phyloP scores from a whole-genome alignment of 352 stramenopile genomes.

The Blastocystis sp. region DNA sequence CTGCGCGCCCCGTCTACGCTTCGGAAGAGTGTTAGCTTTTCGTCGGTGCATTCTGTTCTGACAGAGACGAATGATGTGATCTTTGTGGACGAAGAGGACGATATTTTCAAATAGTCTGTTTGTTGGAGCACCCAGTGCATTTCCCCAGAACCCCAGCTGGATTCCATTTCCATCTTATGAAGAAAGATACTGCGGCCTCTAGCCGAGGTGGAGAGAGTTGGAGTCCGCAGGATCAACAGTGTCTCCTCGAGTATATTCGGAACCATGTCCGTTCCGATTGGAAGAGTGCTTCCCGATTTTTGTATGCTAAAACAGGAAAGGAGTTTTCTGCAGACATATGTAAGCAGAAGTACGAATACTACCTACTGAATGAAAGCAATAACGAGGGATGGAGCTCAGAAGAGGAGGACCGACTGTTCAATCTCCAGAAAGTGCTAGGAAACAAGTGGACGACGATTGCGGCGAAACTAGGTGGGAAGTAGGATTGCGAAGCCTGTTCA shows the following conservation, averaged over 20 bases:
- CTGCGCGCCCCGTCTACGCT: background rate
- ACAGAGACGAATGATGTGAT: constrained; percentile 28
- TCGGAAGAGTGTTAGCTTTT: constrained; percentile 51
- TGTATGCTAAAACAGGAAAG: background rate
- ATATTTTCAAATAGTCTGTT: constrained; percentile 50
- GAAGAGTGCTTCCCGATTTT: background rate
- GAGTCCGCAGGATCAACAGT: background rate
- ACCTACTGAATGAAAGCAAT: background rate
- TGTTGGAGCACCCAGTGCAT: background rate
- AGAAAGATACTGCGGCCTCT: background rate
- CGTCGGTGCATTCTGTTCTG: constrained; percentile 13
- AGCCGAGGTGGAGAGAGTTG: too few relatives aligned
- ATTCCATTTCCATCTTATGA: background rate
- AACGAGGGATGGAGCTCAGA: constrained; percentile 54
- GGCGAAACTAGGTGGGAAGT: constrained; percentile 58
- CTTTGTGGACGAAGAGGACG: constrained; percentile 37
- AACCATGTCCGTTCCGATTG: background rate
- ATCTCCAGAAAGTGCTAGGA: constrained; percentile 20
- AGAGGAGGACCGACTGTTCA: constrained; percentile 57
- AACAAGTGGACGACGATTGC: constrained; percentile 61
- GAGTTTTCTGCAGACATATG: background rate
- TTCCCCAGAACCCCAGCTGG: background rate
- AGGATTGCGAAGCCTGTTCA: background rate
- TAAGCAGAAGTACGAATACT: background rate
- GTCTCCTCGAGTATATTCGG: background rate